Evolutionary conservation across 441 rosid genomes (phyloP), one percentile per base, ranked within the genome.

Genomic region (Euphorbia celastroides): DNA sequence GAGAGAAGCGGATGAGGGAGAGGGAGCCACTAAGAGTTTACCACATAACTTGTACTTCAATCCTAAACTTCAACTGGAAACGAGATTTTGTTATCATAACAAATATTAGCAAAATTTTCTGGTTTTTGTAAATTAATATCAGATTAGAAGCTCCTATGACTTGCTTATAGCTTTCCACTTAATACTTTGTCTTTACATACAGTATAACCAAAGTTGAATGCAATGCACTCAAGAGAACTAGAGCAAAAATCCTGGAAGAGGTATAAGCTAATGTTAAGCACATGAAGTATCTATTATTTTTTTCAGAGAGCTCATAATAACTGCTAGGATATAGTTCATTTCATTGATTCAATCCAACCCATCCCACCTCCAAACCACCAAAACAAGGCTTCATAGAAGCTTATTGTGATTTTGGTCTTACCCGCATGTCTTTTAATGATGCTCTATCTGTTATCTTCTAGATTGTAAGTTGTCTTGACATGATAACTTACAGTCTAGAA

Each of bases 1-100:
- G 16, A 55, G 20, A 17, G 2, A 9, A 5, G 3, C n/a, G 5
- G 50, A 34, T 17, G 16, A 26, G 26, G 25, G 5, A n/a, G 22
- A n/a, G 56, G 25, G 56, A 7, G 56, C 11, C 25, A 26, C 56
- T 51, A 51, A 30, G 5, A 19, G 14, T 27, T 12, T 17, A 13
- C 62, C 30, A 66, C 54, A 36, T 66, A 36, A 36, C 44, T 32
- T n/a, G 16, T 51, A 66, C 62, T 66, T 57, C 23, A 54, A 65
- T 66, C 17, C 17, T 50, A 26, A 41, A 57, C 56, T 57, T 36
- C 23, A n/a, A 0, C 10, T 46, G 67, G 42, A 57, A 27, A 4
- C 4, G 5, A 9, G 14, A 23, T 11, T 57, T 28, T 27, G 50
- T 41, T 66, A 57, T 56, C 19, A 41, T 12, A 27, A 16, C 17